Conservation (phyloP, 75 land plant species). For the Pinus taeda region DNA sequence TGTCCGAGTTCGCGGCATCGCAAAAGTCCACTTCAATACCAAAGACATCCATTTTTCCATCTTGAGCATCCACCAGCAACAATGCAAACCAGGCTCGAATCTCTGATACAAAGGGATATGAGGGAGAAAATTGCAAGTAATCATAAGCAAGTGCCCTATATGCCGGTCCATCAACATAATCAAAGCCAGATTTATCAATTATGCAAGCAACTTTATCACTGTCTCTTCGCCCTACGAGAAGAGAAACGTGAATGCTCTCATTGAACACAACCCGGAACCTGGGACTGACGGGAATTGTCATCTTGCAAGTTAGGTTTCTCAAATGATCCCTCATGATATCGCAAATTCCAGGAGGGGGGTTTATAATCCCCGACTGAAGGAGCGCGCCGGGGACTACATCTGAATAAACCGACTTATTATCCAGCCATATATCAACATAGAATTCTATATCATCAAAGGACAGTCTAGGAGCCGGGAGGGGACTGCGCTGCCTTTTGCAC, state of each 20-base stretch:
- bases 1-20: conserved; percentile 74
- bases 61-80: conserved; percentile 51
- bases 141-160: conserved; percentile 77
- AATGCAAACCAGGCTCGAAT: conserved; percentile 90
- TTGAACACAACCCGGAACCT: conserved; percentile 38
- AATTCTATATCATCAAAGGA: conserved; percentile 76
- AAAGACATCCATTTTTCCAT: conserved; percentile 66
- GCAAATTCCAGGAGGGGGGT: conserved; percentile 66
- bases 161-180: conserved; percentile 78
- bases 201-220: conserved; percentile 72
- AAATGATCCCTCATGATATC: conserved; percentile 57
- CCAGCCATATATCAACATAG: conserved; percentile 85
- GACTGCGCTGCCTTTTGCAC: conserved; percentile 28
- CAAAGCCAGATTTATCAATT: conserved; percentile 63
- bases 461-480: conserved; percentile 64
- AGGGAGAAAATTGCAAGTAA: conserved; percentile 75
- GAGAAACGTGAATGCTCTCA: conserved; percentile 56
- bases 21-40: conserved; percentile 88
- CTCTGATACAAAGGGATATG: conserved; percentile 70
- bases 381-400: conserved; percentile 61
- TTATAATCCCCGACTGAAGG: conserved; percentile 42
- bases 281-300: conserved; percentile 69
- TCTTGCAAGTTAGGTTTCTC: conserved; percentile 61
- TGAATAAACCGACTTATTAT: conserved; percentile 60
- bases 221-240: conserved; percentile 71